Percentiles rank a stretch among this genome's conserved stretches.
These are phyloP conservation scores for Fistulinella cinereoalba DNA, from an alignment of 1,284 basidiomycete genomes.

Conservation along the genomic window DNA sequence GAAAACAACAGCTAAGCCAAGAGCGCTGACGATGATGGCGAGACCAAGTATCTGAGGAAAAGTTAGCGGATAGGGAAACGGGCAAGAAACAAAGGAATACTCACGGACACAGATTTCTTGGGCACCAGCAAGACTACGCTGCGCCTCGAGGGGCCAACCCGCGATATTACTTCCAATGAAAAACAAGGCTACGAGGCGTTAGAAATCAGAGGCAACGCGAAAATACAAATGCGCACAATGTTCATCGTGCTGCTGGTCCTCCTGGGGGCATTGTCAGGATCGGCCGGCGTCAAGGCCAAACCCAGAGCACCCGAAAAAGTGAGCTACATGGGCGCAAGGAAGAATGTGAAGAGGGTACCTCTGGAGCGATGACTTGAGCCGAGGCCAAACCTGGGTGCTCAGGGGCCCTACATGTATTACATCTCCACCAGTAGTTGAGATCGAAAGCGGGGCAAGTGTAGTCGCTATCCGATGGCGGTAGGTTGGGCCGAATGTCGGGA, in stretches of 20 bases:
- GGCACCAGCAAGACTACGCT: conserved; percentile 60
- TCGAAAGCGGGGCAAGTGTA: conserved; percentile 36
- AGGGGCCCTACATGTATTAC: conserved; percentile 54
- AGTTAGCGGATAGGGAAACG: conserved; percentile 1
- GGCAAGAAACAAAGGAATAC: conserved; percentile 22
- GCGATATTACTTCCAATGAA: conserved; percentile 78
- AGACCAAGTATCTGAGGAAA: conserved; percentile 52
- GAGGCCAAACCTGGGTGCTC: conserved; percentile 41
- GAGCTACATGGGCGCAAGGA: background rate
- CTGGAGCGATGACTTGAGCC: conserved; percentile 63
- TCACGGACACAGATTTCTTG: conserved; percentile 61
- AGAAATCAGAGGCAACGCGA: background rate
- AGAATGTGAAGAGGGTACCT: conserved; percentile 35
- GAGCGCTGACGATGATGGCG: conserved; percentile 47
- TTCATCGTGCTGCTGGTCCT: too few species aligned
- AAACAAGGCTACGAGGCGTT: conserved; percentile 52
- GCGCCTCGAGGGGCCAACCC: conserved; percentile 69
- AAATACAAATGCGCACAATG: too few species aligned
- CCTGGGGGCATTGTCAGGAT: conserved; percentile 66
- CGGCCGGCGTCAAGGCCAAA: conserved; percentile 70
- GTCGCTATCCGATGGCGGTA: conserved; percentile 27
- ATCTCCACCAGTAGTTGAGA: conserved; percentile 61
- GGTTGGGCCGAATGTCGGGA: conserved; percentile 39
- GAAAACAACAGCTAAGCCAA: background rate
- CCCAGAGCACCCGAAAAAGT: conserved; percentile 50